A percentile compares a stretch with the other conserved stretches of the same genome.
Evolutionary conservation across 192 early-diverging fungal genomes (phyloP).

Genomic region (Rhizoclosmatium globosum): DNA sequence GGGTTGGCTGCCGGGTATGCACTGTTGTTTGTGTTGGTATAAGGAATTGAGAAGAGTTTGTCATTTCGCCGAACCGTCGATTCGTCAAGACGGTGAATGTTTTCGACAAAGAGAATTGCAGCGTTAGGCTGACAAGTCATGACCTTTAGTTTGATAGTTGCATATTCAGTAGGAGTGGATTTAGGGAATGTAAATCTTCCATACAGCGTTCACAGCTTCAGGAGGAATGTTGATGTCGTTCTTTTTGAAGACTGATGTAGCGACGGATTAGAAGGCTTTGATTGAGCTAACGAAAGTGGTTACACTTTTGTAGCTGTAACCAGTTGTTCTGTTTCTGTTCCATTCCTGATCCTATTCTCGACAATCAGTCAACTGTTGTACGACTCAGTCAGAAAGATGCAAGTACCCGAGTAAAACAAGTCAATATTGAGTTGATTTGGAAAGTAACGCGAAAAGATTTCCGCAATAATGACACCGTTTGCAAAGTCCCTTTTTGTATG

Average conservation of each 20-base stretch:
- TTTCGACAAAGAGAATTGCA: constrained; percentile 49
- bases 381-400: background rate
- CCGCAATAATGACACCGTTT: constrained; percentile 58
- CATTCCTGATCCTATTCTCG: constrained; percentile 34
- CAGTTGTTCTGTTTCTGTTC: constrained; percentile 56
- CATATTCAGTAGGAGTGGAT: background rate
- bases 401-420: constrained; percentile 53
- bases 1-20: background rate
- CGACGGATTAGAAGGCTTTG: background rate
- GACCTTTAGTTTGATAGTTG: constrained; percentile 20
- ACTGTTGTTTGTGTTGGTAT: background rate
- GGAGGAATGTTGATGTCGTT: constrained; percentile 52
- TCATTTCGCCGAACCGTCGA: constrained; percentile 24
- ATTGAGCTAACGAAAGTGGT: background rate
- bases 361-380: too few species aligned
- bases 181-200: constrained; percentile 4
- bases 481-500: constrained; percentile 49
- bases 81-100: constrained; percentile 56
- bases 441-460: constrained; percentile 59
- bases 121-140: constrained; percentile 53
- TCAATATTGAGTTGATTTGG: constrained; percentile 45
- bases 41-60: background rate
- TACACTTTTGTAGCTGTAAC: constrained; percentile 58
- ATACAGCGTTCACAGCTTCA: constrained; percentile 48
- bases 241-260: constrained; percentile 43